Evolutionary conservation across 2,329 filamentous ascomycete genomes (phyloP).

Genomic region (Fusarium setosum): DNA sequence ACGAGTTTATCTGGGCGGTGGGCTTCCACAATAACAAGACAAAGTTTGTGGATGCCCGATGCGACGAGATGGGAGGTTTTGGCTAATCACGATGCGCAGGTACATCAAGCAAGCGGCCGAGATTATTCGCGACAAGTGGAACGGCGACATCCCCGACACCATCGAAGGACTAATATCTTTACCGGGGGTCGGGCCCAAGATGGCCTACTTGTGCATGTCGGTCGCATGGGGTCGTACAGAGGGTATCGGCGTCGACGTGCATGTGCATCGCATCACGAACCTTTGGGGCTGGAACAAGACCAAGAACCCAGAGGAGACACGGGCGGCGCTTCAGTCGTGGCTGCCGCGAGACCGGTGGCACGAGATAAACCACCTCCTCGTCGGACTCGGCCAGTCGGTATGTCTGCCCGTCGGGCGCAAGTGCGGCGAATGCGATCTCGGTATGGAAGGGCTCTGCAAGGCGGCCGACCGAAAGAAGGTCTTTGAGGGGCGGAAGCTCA

Average conservation of each 20-base stretch:
- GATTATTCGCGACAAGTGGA: constrained; percentile 77
- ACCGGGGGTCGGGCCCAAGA: constrained; percentile 92
- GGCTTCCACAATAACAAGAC: constrained; percentile 98
- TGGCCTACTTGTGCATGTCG: constrained; percentile 90
- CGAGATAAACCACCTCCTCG: constrained; percentile 90
- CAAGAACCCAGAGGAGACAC: constrained; percentile 84
- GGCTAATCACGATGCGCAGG: constrained; percentile 44
- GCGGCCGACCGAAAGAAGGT: constrained; percentile 76
- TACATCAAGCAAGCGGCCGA: constrained; percentile 79
- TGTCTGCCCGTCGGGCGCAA: constrained; percentile 82
- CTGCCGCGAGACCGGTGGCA: constrained; percentile 87
- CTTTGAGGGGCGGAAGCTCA: constrained; percentile 62
- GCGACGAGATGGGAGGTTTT: background rate
- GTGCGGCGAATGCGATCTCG: constrained; percentile 89
- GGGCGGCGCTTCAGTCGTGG: constrained; percentile 81
- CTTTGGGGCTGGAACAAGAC: constrained; percentile 93
- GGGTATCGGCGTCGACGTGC: constrained; percentile 93
- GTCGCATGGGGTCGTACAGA: constrained; percentile 72
- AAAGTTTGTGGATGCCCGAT: constrained; percentile 53
- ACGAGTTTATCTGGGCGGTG: constrained; percentile 83
- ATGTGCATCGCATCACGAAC: constrained; percentile 95
- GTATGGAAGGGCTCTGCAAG: constrained; percentile 79
- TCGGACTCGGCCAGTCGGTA: constrained; percentile 88
- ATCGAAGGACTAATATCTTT: constrained; percentile 80
- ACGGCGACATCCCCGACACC: constrained; percentile 82